Percentiles rank a stretch among this genome's conserved stretches.
These are phyloP conservation scores for Polygonum aviculare DNA, from an alignment of 148 eudicot species.

Conservation along the genomic window DNA sequence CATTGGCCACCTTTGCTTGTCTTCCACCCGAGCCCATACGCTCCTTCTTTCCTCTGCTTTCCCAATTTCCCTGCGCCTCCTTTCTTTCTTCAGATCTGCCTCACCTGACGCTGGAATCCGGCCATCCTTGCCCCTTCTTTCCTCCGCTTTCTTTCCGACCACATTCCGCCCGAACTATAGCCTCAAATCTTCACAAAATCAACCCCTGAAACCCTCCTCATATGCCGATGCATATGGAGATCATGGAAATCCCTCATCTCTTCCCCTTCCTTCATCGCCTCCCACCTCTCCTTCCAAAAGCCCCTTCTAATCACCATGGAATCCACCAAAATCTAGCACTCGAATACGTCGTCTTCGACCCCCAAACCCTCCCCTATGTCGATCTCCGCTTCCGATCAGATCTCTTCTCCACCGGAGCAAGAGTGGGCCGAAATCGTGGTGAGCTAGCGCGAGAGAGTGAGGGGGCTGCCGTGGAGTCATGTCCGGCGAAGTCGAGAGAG, in stretches of 20 bases:
- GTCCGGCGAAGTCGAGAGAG: no score
- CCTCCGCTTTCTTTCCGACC: not conserved
- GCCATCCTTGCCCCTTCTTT: no score
- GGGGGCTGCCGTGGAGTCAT: no score
- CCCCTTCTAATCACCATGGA: not conserved
- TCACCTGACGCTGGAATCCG: no score
- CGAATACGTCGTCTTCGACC: not conserved
- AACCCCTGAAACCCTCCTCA: not conserved
- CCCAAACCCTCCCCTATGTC: not conserved
- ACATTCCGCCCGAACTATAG: not conserved
- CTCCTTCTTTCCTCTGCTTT: no score
- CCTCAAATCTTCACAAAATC: not conserved
- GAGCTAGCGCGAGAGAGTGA: no score
- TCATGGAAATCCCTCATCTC: not conserved
- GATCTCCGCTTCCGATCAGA: not conserved
- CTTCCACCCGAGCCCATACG: no score
- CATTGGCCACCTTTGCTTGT: no score
- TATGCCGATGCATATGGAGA: constrained; percentile 1
- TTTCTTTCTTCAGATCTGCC: no score
- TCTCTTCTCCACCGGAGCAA: not conserved
- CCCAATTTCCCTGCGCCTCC: no score
- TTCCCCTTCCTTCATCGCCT: not conserved
- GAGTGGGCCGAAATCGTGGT: no score
- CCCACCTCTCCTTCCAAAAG: not conserved
- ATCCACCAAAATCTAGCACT: not conserved